Conservation (phyloP, 2,329 filamentous ascomycete species). For the Magnaporthiopsis poae region DNA sequence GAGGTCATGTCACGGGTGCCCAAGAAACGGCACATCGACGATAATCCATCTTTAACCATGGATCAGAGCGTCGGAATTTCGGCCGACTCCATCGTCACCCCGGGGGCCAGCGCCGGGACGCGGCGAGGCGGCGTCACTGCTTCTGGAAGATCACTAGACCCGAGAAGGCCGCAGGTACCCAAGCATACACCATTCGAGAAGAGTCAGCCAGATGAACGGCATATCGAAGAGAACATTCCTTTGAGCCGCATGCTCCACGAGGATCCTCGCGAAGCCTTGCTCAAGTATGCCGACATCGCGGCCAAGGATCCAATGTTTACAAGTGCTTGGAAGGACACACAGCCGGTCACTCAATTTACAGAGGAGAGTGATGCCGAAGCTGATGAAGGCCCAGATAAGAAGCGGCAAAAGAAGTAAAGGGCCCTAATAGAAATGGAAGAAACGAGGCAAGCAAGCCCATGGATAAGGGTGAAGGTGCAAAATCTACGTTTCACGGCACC, state of each 20-base stretch:
- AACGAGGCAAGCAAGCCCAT: background rate
- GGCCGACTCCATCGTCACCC: conserved; percentile 68
- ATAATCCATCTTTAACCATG: conserved; percentile 78
- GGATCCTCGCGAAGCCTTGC: conserved; percentile 81
- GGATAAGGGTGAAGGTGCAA: no score
- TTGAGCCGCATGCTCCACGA: conserved; percentile 90
- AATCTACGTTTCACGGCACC: no score
- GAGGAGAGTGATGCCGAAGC: conserved; percentile 81
- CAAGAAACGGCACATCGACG: conserved; percentile 90
- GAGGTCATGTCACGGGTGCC: conserved; percentile 86
- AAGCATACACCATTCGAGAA: conserved; percentile 82
- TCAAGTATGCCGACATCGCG: conserved; percentile 90
- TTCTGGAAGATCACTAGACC: conserved; percentile 67
- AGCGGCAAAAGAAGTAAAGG: conserved; percentile 35
- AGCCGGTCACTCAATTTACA: conserved; percentile 84
- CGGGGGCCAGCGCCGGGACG: conserved; percentile 46
- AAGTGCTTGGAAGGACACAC: conserved; percentile 81
- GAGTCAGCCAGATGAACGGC: conserved; percentile 77
- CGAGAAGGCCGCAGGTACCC: conserved; percentile 74
- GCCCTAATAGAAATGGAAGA: background rate
- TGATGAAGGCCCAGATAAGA: conserved; percentile 56
- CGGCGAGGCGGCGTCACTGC: conserved; percentile 63
- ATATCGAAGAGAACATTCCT: conserved; percentile 80
- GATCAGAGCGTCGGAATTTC: conserved; percentile 74
- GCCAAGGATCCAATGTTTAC: conserved; percentile 92